Base-by-base conservation (phyloP, 2,329 filamentous ascomycete genomes). In the Nothopassalora personata region DNA sequence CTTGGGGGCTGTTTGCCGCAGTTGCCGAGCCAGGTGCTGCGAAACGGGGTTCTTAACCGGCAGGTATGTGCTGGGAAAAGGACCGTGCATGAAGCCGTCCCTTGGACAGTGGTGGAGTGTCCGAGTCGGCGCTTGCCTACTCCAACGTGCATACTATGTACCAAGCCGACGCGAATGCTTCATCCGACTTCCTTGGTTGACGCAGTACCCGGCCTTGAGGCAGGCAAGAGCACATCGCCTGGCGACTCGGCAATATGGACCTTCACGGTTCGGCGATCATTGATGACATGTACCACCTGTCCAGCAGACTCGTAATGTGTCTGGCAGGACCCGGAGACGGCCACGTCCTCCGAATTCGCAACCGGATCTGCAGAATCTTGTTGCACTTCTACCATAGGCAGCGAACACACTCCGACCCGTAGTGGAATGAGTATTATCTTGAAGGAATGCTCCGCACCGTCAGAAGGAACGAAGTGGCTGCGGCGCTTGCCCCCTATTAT, bases 401-500 rank as follows among this genome's bases (percentile, higher is more conserved):
- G 84, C 0, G 91, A 81, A n/a, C 94, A 75, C 70, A 85, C 85
- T 0, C 94, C 93, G 30, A 90, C 81, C 55, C 87, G 83, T 49
- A 96, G 80, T 0, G 94, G 91, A 11, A 97, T 85, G 9, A 97
- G 78, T 55, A 95, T 79, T 7, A 97, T 75, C 0, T 86, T 83
- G 63, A 96, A 86, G 4, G 72, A 75, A 33, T 62, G 50, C n/a
- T 57, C 58, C 13, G 61, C 55, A 4, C 58, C 60, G 5, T 63
- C 28, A 68, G 71, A 69, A 3, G 74, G 84, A 6, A 81, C 81
- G 68, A 96, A 95, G 69, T 90, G 89, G 0, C 88, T 89, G 64
- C 90, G 88, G 52, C 89, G 83, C 47, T 88, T 85, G 0, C 92
- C 93, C 23, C 91, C 92, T 3, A 97, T 78, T 1, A 97, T 83